Conservation (phyloP, 208 protist genomes). For the Spongospora subterranea region DNA sequence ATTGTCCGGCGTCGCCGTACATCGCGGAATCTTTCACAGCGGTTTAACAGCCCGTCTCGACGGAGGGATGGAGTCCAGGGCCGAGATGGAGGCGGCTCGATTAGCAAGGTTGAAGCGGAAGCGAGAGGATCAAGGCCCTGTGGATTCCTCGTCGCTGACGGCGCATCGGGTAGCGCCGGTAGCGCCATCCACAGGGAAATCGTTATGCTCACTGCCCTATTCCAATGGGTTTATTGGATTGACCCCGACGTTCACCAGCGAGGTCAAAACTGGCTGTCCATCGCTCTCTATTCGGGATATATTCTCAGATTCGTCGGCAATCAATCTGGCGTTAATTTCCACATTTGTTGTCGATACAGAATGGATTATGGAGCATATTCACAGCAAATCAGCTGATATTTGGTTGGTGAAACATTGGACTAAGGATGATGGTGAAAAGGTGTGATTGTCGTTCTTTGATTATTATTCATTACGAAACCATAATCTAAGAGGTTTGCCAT, state of each 20-base stretch:
- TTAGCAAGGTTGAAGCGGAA: not conserved
- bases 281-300: not conserved
- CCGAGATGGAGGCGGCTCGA: not conserved
- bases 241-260: not conserved
- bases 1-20: no score
- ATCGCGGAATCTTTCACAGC: no score
- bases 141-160: no score
- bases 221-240: not conserved
- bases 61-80: not conserved
- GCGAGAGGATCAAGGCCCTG: not conserved
- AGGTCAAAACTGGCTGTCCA: not conserved
- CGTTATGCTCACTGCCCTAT: not conserved
- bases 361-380: not conserved
- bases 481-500: not conserved
- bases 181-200: not conserved
- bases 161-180: not conserved
- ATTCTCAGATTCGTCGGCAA: not conserved
- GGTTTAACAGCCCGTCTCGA: no score
- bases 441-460: not conserved
- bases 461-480: not conserved
- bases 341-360: not conserved
- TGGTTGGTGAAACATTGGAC: not conserved
- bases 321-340: not conserved
- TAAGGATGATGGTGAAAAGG: not conserved
- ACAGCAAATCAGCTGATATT: not conserved